phyloP scores from a whole-genome alignment of 768 basidiomycete genomes.

The Dioszegia hungarica region DNA sequence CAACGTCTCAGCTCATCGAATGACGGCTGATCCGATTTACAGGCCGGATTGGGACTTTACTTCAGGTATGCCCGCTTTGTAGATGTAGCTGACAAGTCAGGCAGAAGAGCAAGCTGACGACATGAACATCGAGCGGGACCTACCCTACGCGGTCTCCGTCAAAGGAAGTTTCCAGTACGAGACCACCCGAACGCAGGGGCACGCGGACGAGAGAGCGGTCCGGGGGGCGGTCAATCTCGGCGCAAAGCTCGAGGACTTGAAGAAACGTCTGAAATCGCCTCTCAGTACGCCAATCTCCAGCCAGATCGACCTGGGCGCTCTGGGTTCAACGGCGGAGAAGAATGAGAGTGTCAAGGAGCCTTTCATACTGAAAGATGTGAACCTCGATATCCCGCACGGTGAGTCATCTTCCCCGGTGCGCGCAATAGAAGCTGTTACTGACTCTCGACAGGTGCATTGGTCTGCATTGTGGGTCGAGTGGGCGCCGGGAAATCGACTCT shows the following conservation, averaged over 20 bases:
- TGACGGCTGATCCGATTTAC: too few relatives aligned
- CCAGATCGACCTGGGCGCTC: neutral
- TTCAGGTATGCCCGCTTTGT: conserved; percentile 23
- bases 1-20: too few relatives aligned
- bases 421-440: neutral
- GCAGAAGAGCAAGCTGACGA: conserved; percentile 57
- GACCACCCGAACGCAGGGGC: neutral
- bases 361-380: conserved; percentile 55
- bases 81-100: conserved; percentile 28
- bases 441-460: conserved; percentile 31
- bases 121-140: conserved; percentile 52
- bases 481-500: conserved; percentile 46
- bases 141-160: conserved; percentile 52
- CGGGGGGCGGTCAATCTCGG: conserved; percentile 19
- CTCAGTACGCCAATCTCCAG: conserved; percentile 1
- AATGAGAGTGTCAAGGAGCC: conserved; percentile 41
- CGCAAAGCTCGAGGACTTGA: conserved; percentile 8
- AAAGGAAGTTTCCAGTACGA: conserved; percentile 43
- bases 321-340: neutral
- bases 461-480: conserved; percentile 42
- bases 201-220: conserved; percentile 38
- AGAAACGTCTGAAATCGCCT: neutral
- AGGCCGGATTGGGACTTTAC: conserved; percentile 54
- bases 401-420: neutral
- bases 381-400: conserved; percentile 52